Evolutionary conservation across 2,329 filamentous ascomycete genomes (phyloP), one percentile per base, ranked within the genome.

Genomic region (Apiospora kogelbergensis): DNA sequence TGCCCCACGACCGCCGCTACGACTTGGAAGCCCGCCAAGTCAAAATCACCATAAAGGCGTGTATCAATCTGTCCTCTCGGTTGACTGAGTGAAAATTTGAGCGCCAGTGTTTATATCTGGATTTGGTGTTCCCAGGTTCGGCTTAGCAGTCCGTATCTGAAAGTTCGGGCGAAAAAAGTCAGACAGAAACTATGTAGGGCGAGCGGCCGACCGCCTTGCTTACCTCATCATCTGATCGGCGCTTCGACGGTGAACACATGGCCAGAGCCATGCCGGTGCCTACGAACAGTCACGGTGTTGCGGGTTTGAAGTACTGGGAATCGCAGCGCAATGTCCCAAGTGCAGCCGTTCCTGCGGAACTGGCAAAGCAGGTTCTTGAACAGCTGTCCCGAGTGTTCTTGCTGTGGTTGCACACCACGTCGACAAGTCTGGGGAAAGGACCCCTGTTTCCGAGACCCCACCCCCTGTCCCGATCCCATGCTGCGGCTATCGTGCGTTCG

Each of bases 401-500:
- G 24, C 46, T 57, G 44, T 67, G 66, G 48, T 46, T 40, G 40
- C 45, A 40, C 26, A 40, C 53, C 53, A 60, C n/a, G n/a, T 60
- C 30, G n/a, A 9, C 41, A 42, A 45, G 63, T 65, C 63, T 65
- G 63, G 63, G 63, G 63, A 65, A 65, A 65, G 44, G 65, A 66
- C 45, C 65, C 66, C 53, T 63, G 48, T 67, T 37, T 46, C 42
- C 42, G 33, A 37, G 65, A 37, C 22, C 30, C 30, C 46, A n/a
- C n/a, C 42, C 70, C 72, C 68, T 73, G 73, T 71, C 68, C 37
- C 37, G 64, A 67, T 67, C 68, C 69, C 72, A 60, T 60, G 53
- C 30, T 60, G 73, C 73, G 73, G 73, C 73, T 75, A 75, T 74
- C 73, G 72, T 74, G 73, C 73, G 72, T 73, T 73, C 53, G 53